Evolutionary conservation across 805 yeast species (phyloP), one percentile per base, ranked within the genome.

Genomic region (Maudiozyma barnettii): DNA sequence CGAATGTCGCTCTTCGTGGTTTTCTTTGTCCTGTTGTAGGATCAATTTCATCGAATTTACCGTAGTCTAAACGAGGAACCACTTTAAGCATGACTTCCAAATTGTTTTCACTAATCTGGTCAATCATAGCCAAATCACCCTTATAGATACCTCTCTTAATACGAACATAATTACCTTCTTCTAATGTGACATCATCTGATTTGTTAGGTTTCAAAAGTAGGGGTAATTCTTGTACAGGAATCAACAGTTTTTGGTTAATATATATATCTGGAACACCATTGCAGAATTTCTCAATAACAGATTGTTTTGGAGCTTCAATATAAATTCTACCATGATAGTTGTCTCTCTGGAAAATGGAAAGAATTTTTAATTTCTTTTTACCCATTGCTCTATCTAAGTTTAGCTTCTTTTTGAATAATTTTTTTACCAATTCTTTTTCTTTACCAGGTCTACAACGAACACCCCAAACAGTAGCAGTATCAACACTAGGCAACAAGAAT

Each of bases 391-490:
- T 77, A 54, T 82, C 84, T 57, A 87, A 70, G 45, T 88, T 86
- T 51, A 82, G 69, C 71, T 87, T 86, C 69, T 90, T 88, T 57
- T 90, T 89, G 68, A 84, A 75, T 44, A 93, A 70, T 54, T 85
- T 85, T 54, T 88, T 79, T 21, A 93, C 95, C 53, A 90, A 72
- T 45, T 88, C 96, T 65, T 87, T 91, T 67, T 93, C 99, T 55
- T 84, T 80, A 44, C 98, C 97, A 31, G 86, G 88, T 59, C 95
- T 79, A 70, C 95, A 88, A 66, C 96, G 79, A 41, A 93, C 79
- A 60, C 96, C 98, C 85, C 96, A 93, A 57, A 93, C 87, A 46
- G 88, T 81, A 8, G 99, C 98, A 63, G 93, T 97, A 58, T 90
- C 88, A 49, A 93, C 95, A 30, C 97, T 88, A 12, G 99, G 99